Conservation (phyloP, 2,329 filamentous ascomycete genomes). For the Aureobasidium leucospermi region DNA sequence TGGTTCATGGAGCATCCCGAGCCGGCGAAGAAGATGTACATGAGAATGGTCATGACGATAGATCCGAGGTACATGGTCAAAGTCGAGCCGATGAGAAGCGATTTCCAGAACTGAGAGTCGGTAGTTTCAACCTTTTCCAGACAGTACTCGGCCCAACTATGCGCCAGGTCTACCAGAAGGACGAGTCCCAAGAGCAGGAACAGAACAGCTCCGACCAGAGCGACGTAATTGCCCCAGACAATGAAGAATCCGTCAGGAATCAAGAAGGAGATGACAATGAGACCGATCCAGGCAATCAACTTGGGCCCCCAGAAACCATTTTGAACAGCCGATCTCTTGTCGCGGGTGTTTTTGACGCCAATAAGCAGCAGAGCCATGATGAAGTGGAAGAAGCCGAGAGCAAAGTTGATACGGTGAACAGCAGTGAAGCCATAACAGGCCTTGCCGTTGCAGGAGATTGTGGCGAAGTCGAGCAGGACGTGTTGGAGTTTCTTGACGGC, state of each 20-base stretch:
- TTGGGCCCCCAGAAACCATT: slow-evolving; percentile 99
- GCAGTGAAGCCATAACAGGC: slow-evolving; percentile 94
- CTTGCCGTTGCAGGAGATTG: slow-evolving; percentile 83
- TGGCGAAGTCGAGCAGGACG: slow-evolving; percentile 89
- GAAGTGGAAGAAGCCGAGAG: slow-evolving; percentile 87
- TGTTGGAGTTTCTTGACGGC: slow-evolving; percentile 92
- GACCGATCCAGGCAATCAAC: slow-evolving; percentile 76
- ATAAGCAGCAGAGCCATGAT: slow-evolving; percentile 77
- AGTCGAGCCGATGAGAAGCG: slow-evolving; percentile 83
- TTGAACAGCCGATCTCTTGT: slow-evolving; percentile 79
- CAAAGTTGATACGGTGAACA: slow-evolving; percentile 96
- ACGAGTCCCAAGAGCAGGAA: slow-evolving; percentile 91
- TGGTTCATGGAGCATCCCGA: slow-evolving; percentile 90
- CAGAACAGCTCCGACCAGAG: slow-evolving; percentile 79
- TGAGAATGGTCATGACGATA: slow-evolving; percentile 87
- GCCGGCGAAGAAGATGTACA: slow-evolving; percentile 92
- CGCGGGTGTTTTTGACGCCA: slow-evolving; percentile 79
- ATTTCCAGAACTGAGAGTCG: slow-evolving; percentile 78
- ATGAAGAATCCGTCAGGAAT: slow-evolving; percentile 94
- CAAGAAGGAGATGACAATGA: slow-evolving; percentile 88
- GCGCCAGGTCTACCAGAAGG: slow-evolving; percentile 86
- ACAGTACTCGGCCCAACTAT: slow-evolving; percentile 96
- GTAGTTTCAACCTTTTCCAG: slow-evolving; percentile 85
- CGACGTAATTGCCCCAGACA: slow-evolving; percentile 91
- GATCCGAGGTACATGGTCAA: slow-evolving; percentile 88